Conservation (phyloP, 441 rosid species). For the Geranium incanum region DNA sequence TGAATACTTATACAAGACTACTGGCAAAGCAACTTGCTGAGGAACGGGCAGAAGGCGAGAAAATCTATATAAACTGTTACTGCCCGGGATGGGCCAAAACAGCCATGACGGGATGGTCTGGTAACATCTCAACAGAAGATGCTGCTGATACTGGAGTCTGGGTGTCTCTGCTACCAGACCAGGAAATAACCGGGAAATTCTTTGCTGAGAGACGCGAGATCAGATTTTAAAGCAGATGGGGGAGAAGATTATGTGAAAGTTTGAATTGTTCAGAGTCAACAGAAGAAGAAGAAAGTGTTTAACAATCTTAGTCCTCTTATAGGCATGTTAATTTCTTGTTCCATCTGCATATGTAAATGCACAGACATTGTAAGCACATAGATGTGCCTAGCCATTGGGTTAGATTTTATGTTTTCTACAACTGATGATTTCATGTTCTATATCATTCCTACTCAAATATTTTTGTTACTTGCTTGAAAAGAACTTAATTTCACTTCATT, state of each 20-base stretch:
- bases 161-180: constrained; percentile 69
- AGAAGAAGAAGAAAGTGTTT: too few species aligned
- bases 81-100: constrained; percentile 98
- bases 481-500: too few species aligned
- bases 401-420: too few species aligned
- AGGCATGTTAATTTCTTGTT: neutral
- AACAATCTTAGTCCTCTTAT: neutral
- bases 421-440: too few species aligned
- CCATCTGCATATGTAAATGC: neutral
- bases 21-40: constrained; percentile 44
- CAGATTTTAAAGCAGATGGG: constrained; percentile 37
- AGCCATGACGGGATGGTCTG: constrained; percentile 84
- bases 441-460: too few species aligned
- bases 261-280: too few species aligned
- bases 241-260: neutral
- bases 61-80: constrained; percentile 68
- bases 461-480: too few species aligned
- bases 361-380: too few species aligned
- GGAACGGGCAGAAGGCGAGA: constrained; percentile 48
- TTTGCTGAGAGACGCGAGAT: constrained; percentile 94
- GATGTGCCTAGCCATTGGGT: too few species aligned
- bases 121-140: constrained; percentile 55
- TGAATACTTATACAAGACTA: constrained; percentile 61
- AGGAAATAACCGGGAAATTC: constrained; percentile 59
- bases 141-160: constrained; percentile 95